A percentile compares a stretch with the other conserved stretches of the same genome.
phyloP scores from a whole-genome alignment of 257 asterid species.

The Solanum rostratum region DNA sequence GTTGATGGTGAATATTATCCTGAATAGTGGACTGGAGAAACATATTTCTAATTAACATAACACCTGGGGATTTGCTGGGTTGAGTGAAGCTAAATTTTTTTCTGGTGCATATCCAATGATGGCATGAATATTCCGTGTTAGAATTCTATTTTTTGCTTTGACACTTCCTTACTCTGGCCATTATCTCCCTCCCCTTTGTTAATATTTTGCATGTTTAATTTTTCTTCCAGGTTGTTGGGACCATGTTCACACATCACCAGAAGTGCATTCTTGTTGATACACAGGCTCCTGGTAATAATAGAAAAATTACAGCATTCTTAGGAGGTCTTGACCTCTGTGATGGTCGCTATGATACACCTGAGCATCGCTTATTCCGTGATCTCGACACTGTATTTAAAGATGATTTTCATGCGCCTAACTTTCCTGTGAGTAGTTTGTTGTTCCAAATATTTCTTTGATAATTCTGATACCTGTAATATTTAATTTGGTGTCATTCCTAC shows the following conservation, averaged over 20 bases:
- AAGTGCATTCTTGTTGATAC: slow-evolving; percentile 88
- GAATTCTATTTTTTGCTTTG: background rate
- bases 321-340: slow-evolving; percentile 97
- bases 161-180: background rate
- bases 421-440: slow-evolving; percentile 44
- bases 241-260: slow-evolving; percentile 84
- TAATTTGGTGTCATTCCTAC: background rate
- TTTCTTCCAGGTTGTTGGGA: slow-evolving; percentile 69
- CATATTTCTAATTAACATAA: background rate
- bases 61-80: background rate
- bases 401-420: slow-evolving; percentile 76
- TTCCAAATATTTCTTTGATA: background rate
- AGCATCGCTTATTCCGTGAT: slow-evolving; percentile 64
- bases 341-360: slow-evolving; percentile 95
- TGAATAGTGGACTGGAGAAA: background rate
- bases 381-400: slow-evolving; percentile 60
- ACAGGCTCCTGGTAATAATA: slow-evolving; percentile 72
- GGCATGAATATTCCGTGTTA: background rate
- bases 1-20: background rate
- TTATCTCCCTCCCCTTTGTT: background rate
- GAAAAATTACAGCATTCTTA: slow-evolving; percentile 75
- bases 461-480: background rate
- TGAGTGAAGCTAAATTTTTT: background rate
- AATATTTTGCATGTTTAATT: background rate
- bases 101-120: background rate